Percentiles rank a stretch among this genome's conserved stretches.
These are phyloP conservation scores for Cyberlindnera japonica DNA, from an alignment of 805 yeast genomes.

Conservation along the genomic window DNA sequence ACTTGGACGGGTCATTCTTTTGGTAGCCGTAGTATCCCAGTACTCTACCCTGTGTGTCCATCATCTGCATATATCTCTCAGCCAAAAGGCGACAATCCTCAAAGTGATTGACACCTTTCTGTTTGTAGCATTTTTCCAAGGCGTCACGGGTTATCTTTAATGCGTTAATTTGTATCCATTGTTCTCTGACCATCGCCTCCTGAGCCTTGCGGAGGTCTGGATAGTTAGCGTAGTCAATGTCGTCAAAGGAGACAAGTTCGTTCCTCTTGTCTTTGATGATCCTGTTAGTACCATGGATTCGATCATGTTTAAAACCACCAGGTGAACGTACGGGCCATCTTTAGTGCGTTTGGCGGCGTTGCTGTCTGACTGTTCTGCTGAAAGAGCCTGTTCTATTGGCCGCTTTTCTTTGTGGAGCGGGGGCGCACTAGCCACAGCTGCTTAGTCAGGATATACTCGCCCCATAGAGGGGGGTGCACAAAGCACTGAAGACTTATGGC, in stretches of 20 bases:
- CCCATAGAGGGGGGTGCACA: too few relatives aligned
- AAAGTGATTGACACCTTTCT: conserved; percentile 61
- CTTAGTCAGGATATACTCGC: too few relatives aligned
- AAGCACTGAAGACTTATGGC: too few relatives aligned
- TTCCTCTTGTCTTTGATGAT: conserved; percentile 41
- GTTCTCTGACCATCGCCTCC: conserved; percentile 73
- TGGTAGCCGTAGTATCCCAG: conserved; percentile 82
- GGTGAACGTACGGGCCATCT: not conserved
- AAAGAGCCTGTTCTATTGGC: conserved; percentile 1
- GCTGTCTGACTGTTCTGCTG: not conserved
- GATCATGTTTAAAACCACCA: too few relatives aligned
- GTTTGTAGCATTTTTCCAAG: conserved; percentile 62
- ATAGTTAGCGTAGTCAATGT: conserved; percentile 68
- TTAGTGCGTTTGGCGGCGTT: not conserved
- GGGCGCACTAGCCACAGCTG: not conserved
- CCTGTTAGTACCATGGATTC: not conserved
- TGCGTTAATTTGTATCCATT: conserved; percentile 68
- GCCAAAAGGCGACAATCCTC: conserved; percentile 81
- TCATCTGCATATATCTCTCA: conserved; percentile 70
- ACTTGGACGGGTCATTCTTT: conserved; percentile 82
- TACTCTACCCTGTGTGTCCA: conserved; percentile 57
- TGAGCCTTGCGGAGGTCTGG: conserved; percentile 68
- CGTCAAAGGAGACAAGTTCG: conserved; percentile 78
- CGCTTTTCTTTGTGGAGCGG: conserved; percentile 6
- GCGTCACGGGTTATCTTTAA: conserved; percentile 70